phyloP scores from a whole-genome alignment of 495 filamentous ascomycete species.

The Trichoderma parareesei region DNA sequence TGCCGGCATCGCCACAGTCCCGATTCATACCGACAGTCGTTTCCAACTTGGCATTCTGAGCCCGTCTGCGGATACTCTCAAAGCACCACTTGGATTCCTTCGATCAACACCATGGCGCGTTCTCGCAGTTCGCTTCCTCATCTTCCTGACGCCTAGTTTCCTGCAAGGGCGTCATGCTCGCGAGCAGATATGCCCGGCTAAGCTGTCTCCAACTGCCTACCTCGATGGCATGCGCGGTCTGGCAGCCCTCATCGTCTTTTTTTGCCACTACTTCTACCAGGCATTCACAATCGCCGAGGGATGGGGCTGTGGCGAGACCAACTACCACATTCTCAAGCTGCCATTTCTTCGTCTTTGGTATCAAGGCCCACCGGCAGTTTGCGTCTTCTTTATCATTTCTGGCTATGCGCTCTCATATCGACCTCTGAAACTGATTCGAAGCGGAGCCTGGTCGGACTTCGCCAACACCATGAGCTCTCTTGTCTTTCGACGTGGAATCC shows the following conservation, averaged over 20 bases:
- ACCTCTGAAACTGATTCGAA: constrained; percentile 50
- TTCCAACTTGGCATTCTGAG: background rate
- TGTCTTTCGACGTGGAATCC: constrained; percentile 57
- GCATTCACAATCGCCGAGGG: constrained; percentile 36
- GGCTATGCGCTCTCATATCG: constrained; percentile 62
- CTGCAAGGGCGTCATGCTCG: constrained; percentile 21
- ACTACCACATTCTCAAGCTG: constrained; percentile 46
- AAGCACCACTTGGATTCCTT: constrained; percentile 14
- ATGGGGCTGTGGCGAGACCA: constrained; percentile 24
- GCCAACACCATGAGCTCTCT: constrained; percentile 45
- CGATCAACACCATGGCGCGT: constrained; percentile 22
- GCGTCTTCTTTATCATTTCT: constrained; percentile 69
- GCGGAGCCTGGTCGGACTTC: constrained; percentile 29
- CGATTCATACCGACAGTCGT: background rate
- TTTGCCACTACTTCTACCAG: constrained; percentile 42
- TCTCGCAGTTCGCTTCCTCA: constrained; percentile 18
- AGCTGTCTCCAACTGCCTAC: constrained; percentile 41
- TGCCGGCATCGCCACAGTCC: background rate
- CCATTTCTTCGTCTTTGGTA: constrained; percentile 60
- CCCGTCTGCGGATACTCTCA: constrained; percentile 1
- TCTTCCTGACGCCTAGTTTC: constrained; percentile 35
- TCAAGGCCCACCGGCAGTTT: constrained; percentile 63
- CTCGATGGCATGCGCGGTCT: constrained; percentile 52
- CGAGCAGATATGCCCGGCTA: constrained; percentile 18
- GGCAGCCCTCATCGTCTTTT: constrained; percentile 50